Percentiles rank a stretch among this genome's conserved stretches.
Evolutionary conservation across 257 asterid genomes (phyloP).

Genomic region (Ilex asprella): DNA sequence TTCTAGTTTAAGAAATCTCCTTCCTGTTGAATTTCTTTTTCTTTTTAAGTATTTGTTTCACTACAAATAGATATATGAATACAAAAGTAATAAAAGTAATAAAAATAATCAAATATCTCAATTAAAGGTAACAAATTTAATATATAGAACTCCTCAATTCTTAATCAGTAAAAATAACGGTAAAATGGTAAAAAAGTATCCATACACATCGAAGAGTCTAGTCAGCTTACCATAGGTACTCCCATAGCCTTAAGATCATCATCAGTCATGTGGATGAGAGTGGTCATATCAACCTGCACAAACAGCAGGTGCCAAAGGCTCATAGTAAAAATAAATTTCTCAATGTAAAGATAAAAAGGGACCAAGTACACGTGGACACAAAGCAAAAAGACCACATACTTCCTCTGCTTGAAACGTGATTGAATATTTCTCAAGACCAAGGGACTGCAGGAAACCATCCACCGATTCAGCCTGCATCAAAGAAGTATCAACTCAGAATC

Average conservation of each 20-base stretch:
- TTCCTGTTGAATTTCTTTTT: too few relatives aligned
- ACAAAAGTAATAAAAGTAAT: too few relatives aligned
- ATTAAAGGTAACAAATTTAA: too few relatives aligned
- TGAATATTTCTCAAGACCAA: slow-evolving; percentile 83
- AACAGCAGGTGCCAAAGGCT: neutral
- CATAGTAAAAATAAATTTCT: slow-evolving; percentile 8
- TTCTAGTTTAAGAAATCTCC: too few relatives aligned
- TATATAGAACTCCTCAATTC: too few relatives aligned
- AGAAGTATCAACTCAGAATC: slow-evolving; percentile 1
- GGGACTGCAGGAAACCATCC: slow-evolving; percentile 68
- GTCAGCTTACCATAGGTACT: slow-evolving; percentile 78
- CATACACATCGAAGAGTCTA: slow-evolving; percentile 6
- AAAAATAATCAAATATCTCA: too few relatives aligned
- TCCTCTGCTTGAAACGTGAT: slow-evolving; percentile 98
- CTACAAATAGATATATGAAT: too few relatives aligned
- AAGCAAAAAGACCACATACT: slow-evolving; percentile 34
- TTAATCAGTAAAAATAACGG: too few relatives aligned
- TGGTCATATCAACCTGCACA: slow-evolving; percentile 88
- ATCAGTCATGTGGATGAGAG: slow-evolving; percentile 90
- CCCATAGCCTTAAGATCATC: slow-evolving; percentile 97
- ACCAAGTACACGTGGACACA: neutral
- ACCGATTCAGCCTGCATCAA: slow-evolving; percentile 70
- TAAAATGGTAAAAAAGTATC: too few relatives aligned
- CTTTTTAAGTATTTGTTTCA: too few relatives aligned
- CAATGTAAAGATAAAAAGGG: slow-evolving; percentile 1